Conservation (phyloP, 768 basidiomycete species). For the Tulasnella sp. region DNA sequence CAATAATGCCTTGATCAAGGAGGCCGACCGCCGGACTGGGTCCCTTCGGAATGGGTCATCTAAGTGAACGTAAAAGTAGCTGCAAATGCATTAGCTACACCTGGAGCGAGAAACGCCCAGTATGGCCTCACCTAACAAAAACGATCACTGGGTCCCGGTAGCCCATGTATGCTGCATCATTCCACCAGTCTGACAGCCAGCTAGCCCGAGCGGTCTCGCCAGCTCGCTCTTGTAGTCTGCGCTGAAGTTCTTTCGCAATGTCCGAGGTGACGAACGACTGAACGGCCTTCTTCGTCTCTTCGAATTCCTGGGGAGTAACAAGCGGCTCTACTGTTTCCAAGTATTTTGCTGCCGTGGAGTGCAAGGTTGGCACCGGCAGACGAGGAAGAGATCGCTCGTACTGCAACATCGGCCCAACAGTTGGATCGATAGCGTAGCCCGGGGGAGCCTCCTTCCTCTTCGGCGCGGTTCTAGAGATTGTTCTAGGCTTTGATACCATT, state of each 20-base stretch:
- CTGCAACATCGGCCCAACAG: constrained; percentile 17
- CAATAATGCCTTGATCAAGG: constrained; percentile 72
- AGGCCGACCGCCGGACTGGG: constrained; percentile 66
- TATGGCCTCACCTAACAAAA: background rate
- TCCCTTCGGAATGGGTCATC: constrained; percentile 45
- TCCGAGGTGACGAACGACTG: constrained; percentile 60
- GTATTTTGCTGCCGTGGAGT: constrained; percentile 79
- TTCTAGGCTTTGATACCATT: background rate
- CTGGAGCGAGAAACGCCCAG: constrained; percentile 5
- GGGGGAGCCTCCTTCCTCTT: constrained; percentile 1
- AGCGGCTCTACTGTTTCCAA: constrained; percentile 75
- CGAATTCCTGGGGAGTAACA: constrained; percentile 52
- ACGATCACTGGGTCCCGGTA: constrained; percentile 24
- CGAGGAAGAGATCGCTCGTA: constrained; percentile 15
- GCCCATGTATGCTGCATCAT: constrained; percentile 61
- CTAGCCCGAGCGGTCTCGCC: constrained; percentile 37
- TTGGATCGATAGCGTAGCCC: constrained; percentile 15
- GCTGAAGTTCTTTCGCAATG: constrained; percentile 61
- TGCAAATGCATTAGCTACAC: constrained; percentile 45
- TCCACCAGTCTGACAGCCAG: constrained; percentile 99
- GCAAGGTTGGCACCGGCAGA: constrained; percentile 76
- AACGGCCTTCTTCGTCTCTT: constrained; percentile 47
- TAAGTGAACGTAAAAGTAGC: constrained; percentile 89
- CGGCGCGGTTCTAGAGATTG: background rate
- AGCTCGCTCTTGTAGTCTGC: constrained; percentile 65